Conservation (phyloP, 1,284 basidiomycete species). For the Trametes sp. region DNA sequence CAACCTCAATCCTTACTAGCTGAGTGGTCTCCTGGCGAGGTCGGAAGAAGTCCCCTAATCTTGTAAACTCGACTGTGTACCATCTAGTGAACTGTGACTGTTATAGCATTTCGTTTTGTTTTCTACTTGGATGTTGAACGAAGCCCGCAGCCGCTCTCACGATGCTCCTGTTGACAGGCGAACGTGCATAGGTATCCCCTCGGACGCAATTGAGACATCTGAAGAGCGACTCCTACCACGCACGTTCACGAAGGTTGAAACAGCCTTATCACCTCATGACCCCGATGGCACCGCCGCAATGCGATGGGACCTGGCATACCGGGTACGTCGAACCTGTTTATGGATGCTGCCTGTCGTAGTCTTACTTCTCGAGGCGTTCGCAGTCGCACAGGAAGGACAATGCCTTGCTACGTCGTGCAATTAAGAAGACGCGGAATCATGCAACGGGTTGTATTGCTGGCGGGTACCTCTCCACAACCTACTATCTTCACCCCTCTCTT, state of each 20-base stretch:
- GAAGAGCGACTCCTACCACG: constrained; percentile 11
- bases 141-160: background rate
- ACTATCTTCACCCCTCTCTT: too few species aligned
- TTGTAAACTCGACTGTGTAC: background rate
- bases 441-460: background rate
- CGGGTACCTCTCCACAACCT: background rate
- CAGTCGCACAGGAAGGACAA: constrained; percentile 4
- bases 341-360: background rate
- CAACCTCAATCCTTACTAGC: background rate
- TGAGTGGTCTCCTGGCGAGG: background rate
- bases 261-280: background rate
- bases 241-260: constrained; percentile 16
- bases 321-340: background rate
- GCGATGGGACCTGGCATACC: constrained; percentile 8
- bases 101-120: background rate
- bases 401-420: background rate
- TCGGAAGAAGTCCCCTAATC: background rate
- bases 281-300: background rate
- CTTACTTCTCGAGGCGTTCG: background rate
- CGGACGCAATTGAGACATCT: background rate
- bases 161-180: background rate
- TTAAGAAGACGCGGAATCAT: background rate
- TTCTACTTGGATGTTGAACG: background rate
- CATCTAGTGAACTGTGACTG: constrained; percentile 2
- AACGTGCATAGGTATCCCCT: constrained; percentile 6